phyloP scores from a whole-genome alignment of 2,329 filamentous ascomycete species.

The Colletotrichum ledebouriae region DNA sequence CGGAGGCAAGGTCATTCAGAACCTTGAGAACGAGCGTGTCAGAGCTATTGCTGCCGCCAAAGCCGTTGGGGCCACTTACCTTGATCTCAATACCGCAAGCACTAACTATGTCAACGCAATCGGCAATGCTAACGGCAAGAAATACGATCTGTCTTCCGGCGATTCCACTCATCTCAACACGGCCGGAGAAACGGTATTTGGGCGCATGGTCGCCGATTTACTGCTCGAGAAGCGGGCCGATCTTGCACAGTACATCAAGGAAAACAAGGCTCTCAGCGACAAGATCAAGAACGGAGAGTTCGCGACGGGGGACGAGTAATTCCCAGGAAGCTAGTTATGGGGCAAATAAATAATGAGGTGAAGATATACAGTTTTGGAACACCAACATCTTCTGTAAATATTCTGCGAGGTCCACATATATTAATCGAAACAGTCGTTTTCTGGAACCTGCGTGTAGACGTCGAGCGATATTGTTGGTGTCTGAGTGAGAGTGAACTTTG shows the following conservation, averaged over 20 bases:
- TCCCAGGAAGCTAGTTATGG: neutral
- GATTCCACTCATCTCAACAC: constrained; percentile 71
- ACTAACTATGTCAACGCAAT: constrained; percentile 66
- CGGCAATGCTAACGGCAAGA: constrained; percentile 58
- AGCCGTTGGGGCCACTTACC: constrained; percentile 52
- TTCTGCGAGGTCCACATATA: neutral
- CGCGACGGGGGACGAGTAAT: constrained; percentile 45
- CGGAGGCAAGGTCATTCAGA: constrained; percentile 60
- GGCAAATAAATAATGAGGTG: no score
- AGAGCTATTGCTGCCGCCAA: constrained; percentile 64
- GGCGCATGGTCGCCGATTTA: constrained; percentile 68
- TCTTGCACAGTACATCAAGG: constrained; percentile 46
- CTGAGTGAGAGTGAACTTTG: no score
- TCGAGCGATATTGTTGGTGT: no score
- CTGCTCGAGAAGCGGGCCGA: constrained; percentile 50
- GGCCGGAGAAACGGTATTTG: constrained; percentile 68
- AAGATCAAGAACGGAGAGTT: constrained; percentile 51
- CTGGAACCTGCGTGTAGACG: no score
- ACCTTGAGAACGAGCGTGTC: constrained; percentile 60
- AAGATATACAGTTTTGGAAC: no score
- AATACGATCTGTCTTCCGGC: constrained; percentile 59
- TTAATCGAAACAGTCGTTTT: no score
- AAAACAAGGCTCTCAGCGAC: constrained; percentile 51
- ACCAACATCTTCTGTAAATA: no score
- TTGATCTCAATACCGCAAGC: constrained; percentile 66